Evolutionary conservation across 169 alveolate species (phyloP).

Genomic region (Amoebophrya sp.): DNA sequence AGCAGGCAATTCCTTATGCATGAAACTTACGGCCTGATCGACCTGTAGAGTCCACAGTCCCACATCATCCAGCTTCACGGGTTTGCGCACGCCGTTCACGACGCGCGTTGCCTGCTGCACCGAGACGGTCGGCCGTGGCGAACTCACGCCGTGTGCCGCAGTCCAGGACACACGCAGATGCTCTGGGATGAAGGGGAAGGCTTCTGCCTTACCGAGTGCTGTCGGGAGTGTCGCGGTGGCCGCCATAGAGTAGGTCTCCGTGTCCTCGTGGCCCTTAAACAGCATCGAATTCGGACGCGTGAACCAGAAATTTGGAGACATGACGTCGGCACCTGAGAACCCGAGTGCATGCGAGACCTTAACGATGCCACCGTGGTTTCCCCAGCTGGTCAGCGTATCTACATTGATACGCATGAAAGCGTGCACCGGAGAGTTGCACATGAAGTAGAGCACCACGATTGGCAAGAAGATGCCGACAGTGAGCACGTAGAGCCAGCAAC

Average conservation of each 20-base stretch:
- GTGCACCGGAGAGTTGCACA: conserved; percentile 15
- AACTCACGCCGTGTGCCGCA: too few species aligned
- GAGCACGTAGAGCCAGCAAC: conserved; percentile 10
- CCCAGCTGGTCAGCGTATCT: background rate
- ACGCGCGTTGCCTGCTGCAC: background rate
- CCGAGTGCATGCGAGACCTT: background rate
- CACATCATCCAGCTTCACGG: background rate
- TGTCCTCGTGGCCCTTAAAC: background rate
- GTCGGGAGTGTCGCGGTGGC: too few species aligned
- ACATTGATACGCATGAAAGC: background rate
- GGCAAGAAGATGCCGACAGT: background rate
- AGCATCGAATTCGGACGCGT: background rate
- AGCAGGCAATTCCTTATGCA: background rate
- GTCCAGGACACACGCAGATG: too few species aligned
- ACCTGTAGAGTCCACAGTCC: background rate
- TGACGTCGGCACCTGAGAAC: background rate
- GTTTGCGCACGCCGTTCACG: background rate
- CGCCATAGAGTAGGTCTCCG: background rate
- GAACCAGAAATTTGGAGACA: background rate
- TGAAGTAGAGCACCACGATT: background rate
- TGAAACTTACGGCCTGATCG: background rate
- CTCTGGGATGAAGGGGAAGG: background rate
- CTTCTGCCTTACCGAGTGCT: background rate
- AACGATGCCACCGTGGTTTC: background rate
- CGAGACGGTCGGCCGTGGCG: too few species aligned